A percentile compares a stretch with the other conserved stretches of the same genome.
These are phyloP conservation scores for Linnemannia elongata DNA, from an alignment of 192 early-diverging fungal species.

Conservation along the genomic window DNA sequence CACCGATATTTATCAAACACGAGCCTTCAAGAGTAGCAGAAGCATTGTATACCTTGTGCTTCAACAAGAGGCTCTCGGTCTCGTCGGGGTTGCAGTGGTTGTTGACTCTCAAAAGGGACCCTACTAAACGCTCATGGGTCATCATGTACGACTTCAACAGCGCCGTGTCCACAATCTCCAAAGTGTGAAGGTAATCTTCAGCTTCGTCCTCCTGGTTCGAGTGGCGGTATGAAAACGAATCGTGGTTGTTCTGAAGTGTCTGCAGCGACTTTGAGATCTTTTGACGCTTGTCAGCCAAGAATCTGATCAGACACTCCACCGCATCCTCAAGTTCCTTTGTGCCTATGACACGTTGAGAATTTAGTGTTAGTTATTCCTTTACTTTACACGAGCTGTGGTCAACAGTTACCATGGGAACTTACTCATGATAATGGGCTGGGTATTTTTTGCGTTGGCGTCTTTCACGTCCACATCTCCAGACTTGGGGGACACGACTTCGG, in stretches of 20 bases:
- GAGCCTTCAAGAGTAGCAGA: too few species aligned
- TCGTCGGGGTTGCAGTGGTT: slow-evolving; percentile 93
- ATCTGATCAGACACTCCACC: slow-evolving; percentile 81
- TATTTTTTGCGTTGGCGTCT: slow-evolving; percentile 13
- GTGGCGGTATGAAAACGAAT: slow-evolving; percentile 37
- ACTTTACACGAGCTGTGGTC: neutral
- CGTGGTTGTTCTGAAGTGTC: slow-evolving; percentile 29
- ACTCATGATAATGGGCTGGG: slow-evolving; percentile 49
- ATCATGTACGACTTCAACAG: slow-evolving; percentile 92
- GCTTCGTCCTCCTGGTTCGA: slow-evolving; percentile 55
- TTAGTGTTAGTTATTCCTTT: neutral
- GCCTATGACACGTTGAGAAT: slow-evolving; percentile 46
- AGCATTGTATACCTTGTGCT: slow-evolving; percentile 69
- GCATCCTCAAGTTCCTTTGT: slow-evolving; percentile 71
- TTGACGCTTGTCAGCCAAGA: slow-evolving; percentile 88
- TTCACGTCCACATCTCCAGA: slow-evolving; percentile 28
- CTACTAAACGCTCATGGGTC: slow-evolving; percentile 88
- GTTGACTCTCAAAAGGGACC: slow-evolving; percentile 89
- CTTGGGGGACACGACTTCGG: slow-evolving; percentile 45
- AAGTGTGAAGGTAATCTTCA: slow-evolving; percentile 49
- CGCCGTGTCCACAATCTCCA: slow-evolving; percentile 89
- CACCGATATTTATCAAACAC: neutral
- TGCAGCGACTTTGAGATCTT: slow-evolving; percentile 72
- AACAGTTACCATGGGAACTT: neutral
- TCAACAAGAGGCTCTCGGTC: slow-evolving; percentile 82